phyloP scores from a whole-genome alignment of 192 early-diverging fungal species.

The Coemansia sp. region DNA sequence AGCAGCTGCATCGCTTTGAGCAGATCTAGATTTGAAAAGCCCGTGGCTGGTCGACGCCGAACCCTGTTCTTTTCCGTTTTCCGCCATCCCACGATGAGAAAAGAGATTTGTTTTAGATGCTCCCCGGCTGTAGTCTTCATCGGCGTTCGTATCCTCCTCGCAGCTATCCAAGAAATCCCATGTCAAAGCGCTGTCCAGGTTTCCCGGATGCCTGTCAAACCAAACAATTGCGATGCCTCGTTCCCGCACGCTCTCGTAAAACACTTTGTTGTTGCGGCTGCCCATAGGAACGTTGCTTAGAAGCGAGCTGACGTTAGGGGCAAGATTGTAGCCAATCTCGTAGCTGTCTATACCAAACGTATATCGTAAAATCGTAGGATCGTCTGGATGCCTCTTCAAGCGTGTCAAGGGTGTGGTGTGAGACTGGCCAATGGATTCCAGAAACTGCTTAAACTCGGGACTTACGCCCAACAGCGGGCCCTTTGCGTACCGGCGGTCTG shows the following conservation, averaged over 20 bases:
- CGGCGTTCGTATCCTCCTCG: not conserved
- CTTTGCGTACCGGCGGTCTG: conserved; percentile 26
- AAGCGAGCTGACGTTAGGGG: conserved; percentile 50
- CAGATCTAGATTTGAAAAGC: not conserved
- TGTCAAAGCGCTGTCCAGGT: conserved; percentile 19
- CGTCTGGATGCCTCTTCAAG: conserved; percentile 23
- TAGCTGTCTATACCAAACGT: conserved; percentile 30
- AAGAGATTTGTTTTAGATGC: not conserved
- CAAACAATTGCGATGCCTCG: conserved; percentile 47
- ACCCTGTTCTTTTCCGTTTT: not conserved
- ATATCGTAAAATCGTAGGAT: conserved; percentile 26
- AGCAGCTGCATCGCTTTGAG: conserved; percentile 3
- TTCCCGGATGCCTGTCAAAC: conserved; percentile 38
- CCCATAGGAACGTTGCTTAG: conserved; percentile 30
- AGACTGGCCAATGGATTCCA: conserved; percentile 20
- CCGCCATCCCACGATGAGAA: not conserved
- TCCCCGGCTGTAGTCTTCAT: not conserved
- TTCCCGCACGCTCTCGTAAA: conserved; percentile 26
- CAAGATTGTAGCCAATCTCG: conserved; percentile 44
- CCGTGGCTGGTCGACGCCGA: not conserved
- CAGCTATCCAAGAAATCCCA: conserved; percentile 38
- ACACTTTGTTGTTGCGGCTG: conserved; percentile 24
- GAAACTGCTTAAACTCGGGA: conserved; percentile 31
- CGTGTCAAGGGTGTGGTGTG: conserved; percentile 13
- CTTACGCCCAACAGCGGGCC: conserved; percentile 40